A percentile compares a stretch with the other conserved stretches of the same genome.
phyloP scores from a whole-genome alignment of 2,329 filamentous ascomycete species.

The Penicillium sp. region DNA sequence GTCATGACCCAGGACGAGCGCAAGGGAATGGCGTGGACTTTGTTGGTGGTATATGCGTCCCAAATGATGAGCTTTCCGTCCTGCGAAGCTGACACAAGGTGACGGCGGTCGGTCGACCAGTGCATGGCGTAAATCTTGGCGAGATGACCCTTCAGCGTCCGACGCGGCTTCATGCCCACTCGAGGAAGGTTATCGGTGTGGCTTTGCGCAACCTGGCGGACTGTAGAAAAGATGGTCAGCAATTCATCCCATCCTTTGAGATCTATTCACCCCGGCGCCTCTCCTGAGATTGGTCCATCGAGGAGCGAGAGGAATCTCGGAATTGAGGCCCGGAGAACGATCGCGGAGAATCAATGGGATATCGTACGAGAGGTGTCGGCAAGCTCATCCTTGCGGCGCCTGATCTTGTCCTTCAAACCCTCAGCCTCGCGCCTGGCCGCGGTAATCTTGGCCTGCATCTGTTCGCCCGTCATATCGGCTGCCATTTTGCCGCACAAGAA shows the following conservation, averaged over 20 bases:
- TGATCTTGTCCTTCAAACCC: conserved; percentile 96
- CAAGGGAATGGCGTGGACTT: conserved; percentile 96
- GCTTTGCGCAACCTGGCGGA: conserved; percentile 88
- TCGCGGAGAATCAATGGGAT: conserved; percentile 32
- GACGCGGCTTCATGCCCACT: conserved; percentile 96
- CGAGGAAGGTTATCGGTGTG: conserved; percentile 89
- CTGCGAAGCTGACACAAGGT: conserved; percentile 96
- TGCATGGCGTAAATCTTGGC: conserved; percentile 99
- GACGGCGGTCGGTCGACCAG: conserved; percentile 97
- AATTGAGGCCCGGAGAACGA: not conserved
- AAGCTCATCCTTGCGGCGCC: conserved; percentile 99
- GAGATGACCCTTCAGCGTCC: conserved; percentile 94
- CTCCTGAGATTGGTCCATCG: not conserved
- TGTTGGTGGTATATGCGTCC: conserved; percentile 99
- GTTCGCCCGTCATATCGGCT: conserved; percentile 53
- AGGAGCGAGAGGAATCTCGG: not conserved
- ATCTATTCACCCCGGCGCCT: not conserved
- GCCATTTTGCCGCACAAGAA: conserved; percentile 42
- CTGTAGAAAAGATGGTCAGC: conserved; percentile 52
- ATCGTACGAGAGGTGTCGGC: conserved; percentile 93
- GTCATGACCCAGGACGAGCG: conserved; percentile 99
- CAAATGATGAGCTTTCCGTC: conserved; percentile 99
- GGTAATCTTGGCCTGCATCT: conserved; percentile 90
- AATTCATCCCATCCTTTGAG: conserved; percentile 10
- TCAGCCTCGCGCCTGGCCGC: conserved; percentile 95